Percentiles rank a stretch among this genome's conserved stretches.
These are phyloP conservation scores for Penstemon barbatus DNA, from an alignment of 257 asterid genomes.

Conservation along the genomic window DNA sequence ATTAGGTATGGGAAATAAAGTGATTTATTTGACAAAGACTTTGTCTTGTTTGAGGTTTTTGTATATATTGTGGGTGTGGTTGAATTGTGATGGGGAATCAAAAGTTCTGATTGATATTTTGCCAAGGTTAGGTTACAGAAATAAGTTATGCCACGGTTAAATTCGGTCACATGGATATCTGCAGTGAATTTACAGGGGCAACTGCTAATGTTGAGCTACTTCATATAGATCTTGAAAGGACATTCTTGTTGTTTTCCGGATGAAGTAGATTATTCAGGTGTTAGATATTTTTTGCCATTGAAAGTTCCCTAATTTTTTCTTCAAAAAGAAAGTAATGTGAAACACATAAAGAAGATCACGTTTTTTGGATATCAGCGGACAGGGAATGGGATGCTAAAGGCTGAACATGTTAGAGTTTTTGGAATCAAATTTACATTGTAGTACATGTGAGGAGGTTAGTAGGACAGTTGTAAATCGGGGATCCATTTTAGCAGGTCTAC, in stretches of 20 bases:
- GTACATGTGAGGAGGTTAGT: conserved; percentile 8
- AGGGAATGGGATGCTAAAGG: not conserved
- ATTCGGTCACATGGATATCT: not conserved
- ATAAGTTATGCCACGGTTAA: not conserved
- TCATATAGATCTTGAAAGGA: conserved; percentile 12
- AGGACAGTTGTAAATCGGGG: conserved; percentile 5
- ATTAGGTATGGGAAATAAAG: not conserved
- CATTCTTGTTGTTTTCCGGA: not conserved
- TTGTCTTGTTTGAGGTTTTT: conserved; percentile 18
- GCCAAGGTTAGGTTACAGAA: not conserved
- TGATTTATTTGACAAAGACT: conserved; percentile 21
- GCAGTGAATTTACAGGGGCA: not conserved
- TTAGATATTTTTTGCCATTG: conserved; percentile 4
- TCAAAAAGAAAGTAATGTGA: not conserved
- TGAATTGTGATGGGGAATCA: not conserved
- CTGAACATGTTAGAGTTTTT: conserved; percentile 16
- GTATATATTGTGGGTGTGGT: not conserved
- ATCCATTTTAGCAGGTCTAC: not conserved
- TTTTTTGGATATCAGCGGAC: not conserved
- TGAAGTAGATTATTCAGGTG: not conserved
- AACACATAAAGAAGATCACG: not conserved
- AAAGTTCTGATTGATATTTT: not conserved
- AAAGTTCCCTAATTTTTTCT: not conserved
- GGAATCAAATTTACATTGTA: not conserved
- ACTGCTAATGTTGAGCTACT: not conserved